These are phyloP conservation scores for Ogataea sp. DNA, from an alignment of 805 yeast genomes.

Conservation along the genomic window DNA sequence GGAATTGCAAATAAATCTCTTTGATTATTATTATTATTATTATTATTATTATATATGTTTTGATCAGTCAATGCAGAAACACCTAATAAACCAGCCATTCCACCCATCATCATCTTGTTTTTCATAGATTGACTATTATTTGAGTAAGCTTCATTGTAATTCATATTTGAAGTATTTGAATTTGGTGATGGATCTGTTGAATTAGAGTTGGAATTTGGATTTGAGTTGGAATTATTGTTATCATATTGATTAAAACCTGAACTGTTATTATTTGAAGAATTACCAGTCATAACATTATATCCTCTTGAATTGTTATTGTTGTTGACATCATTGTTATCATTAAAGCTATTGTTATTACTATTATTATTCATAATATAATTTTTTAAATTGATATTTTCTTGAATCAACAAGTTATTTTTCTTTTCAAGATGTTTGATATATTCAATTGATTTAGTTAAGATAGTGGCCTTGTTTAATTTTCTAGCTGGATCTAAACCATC, in stretches of 20 bases:
- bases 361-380: constrained; percentile 13
- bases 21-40: constrained; percentile 14
- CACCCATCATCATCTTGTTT: constrained; percentile 50
- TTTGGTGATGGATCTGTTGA: constrained; percentile 3
- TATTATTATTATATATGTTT: too few species aligned
- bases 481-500: constrained; percentile 75
- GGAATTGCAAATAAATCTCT: constrained; percentile 24
- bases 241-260: constrained; percentile 1
- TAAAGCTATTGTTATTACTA: constrained; percentile 4
- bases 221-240: too few species aligned
- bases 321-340: constrained; percentile 3
- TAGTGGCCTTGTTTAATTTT: constrained; percentile 71
- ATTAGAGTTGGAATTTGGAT: constrained; percentile 9
- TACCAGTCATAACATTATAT: not conserved
- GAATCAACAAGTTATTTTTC: constrained; percentile 42
- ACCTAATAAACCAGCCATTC: constrained; percentile 58
- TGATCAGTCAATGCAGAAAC: constrained; percentile 49
- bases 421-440: constrained; percentile 66
- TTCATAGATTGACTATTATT: constrained; percentile 17
- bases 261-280: not conserved
- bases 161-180: constrained; percentile 5
- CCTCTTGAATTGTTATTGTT: not conserved
- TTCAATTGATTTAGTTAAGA: constrained; percentile 68
- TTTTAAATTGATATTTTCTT: constrained; percentile 38
- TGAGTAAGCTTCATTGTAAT: constrained; percentile 6